These are phyloP conservation scores for Clonostachys rosea DNA, from an alignment of 2,329 filamentous ascomycete species.

Conservation along the genomic window DNA sequence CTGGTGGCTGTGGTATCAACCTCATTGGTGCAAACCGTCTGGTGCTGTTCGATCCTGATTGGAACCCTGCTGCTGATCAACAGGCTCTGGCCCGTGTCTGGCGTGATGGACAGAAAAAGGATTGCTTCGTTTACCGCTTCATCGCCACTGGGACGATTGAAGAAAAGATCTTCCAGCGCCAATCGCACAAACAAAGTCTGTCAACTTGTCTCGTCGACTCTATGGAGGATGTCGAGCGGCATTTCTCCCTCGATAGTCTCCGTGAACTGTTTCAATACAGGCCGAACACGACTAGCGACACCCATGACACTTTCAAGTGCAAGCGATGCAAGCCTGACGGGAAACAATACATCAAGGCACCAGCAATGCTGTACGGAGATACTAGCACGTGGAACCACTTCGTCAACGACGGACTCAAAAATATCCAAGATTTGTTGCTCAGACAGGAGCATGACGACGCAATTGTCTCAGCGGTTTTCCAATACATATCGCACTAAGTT, in stretches of 20 bases:
- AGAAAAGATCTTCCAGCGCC: conserved; percentile 98
- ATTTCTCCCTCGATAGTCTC: conserved; percentile 88
- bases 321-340: conserved; percentile 89
- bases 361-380: conserved; percentile 94
- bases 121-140: conserved; percentile 99
- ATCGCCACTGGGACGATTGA: conserved; percentile 97
- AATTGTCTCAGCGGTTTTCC: conserved; percentile 91
- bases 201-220: conserved; percentile 96
- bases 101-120: conserved; percentile 98
- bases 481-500: conserved; percentile 85
- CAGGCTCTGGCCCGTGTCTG: conserved; percentile 96
- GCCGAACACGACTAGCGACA: conserved; percentile 80
- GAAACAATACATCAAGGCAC: conserved; percentile 81
- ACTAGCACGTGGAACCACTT: conserved; percentile 99
- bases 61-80: conserved; percentile 97
- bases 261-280: conserved; percentile 94
- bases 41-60: conserved; percentile 93
- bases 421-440: conserved; percentile 87
- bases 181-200: conserved; percentile 95
- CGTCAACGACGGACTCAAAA: conserved; percentile 70
- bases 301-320: conserved; percentile 98
- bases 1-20: conserved; percentile 93
- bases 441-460: conserved; percentile 76
- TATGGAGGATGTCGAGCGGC: conserved; percentile 92
- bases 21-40: conserved; percentile 92